phyloP scores from a whole-genome alignment of 331 rosid species.

The Cydonia oblonga region DNA sequence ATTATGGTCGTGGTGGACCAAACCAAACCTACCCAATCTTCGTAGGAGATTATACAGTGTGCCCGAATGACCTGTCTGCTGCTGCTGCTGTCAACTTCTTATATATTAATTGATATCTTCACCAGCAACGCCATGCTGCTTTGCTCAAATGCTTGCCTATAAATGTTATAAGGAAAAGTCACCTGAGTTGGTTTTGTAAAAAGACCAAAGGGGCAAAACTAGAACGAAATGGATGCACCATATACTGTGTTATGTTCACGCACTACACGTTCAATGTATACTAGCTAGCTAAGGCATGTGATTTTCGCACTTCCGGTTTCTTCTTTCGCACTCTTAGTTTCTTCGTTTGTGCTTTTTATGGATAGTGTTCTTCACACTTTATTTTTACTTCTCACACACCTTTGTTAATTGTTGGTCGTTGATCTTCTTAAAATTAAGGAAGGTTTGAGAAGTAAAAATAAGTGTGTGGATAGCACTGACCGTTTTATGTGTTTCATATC shows the following conservation, averaged over 20 bases:
- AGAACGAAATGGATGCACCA: neutral
- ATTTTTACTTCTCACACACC: too few species aligned
- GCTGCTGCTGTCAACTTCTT: constrained; percentile 8
- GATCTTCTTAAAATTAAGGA: too few species aligned
- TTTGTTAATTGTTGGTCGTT: too few species aligned
- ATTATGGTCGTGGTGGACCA: too few species aligned
- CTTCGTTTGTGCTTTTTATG: too few species aligned
- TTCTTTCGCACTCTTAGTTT: neutral
- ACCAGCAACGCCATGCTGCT: neutral
- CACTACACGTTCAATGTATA: neutral
- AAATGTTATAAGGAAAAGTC: neutral
- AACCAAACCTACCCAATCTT: neutral
- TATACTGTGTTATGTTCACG: neutral
- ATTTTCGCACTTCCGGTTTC: too few species aligned
- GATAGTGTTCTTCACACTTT: too few species aligned
- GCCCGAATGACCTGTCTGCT: constrained; percentile 24
- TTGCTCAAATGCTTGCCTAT: constrained; percentile 14
- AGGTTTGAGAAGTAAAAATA: too few species aligned
- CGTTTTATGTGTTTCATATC: too few species aligned
- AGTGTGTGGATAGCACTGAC: too few species aligned
- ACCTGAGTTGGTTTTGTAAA: neutral
- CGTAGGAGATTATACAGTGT: neutral
- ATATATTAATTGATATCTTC: neutral
- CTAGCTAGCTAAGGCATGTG: neutral
- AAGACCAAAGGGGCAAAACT: neutral